These are phyloP conservation scores for Vigna radiata DNA, from an alignment of 306 rosid genomes.

Conservation along the genomic window DNA sequence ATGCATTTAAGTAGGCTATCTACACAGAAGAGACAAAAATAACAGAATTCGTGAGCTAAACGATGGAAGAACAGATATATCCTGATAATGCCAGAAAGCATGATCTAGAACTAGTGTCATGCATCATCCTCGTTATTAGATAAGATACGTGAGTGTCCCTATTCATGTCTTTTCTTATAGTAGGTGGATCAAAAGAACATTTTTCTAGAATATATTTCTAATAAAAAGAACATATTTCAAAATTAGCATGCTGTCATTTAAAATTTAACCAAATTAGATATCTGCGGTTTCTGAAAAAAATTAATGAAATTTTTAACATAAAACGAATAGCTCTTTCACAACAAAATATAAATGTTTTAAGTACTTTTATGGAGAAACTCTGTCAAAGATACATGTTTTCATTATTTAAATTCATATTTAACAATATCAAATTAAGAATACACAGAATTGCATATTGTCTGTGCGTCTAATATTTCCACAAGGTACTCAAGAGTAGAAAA, in stretches of 20 bases:
- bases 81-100: slow-evolving; percentile 24
- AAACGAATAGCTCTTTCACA: slow-evolving; percentile 3
- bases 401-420: background rate
- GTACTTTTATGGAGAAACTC: background rate
- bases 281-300: slow-evolving; percentile 5
- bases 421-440: slow-evolving; percentile 21
- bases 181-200: background rate
- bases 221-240: slow-evolving; percentile 19
- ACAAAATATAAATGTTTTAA: background rate
- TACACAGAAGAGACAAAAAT: slow-evolving; percentile 44
- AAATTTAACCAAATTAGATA: background rate
- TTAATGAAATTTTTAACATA: background rate
- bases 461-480: slow-evolving; percentile 20
- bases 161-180: background rate
- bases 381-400: background rate
- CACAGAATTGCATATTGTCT: slow-evolving; percentile 28
- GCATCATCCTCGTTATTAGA: slow-evolving; percentile 15
- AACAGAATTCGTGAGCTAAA: slow-evolving; percentile 20
- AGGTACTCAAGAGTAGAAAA: background rate
- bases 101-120: slow-evolving; percentile 24
- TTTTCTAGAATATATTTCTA: slow-evolving; percentile 11
- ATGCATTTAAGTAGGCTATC: slow-evolving; percentile 85
- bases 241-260: background rate
- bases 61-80: slow-evolving; percentile 25
- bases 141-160: slow-evolving; percentile 1